Conservation (phyloP, 306 rosid species). For the Cajanus cajan region DNA sequence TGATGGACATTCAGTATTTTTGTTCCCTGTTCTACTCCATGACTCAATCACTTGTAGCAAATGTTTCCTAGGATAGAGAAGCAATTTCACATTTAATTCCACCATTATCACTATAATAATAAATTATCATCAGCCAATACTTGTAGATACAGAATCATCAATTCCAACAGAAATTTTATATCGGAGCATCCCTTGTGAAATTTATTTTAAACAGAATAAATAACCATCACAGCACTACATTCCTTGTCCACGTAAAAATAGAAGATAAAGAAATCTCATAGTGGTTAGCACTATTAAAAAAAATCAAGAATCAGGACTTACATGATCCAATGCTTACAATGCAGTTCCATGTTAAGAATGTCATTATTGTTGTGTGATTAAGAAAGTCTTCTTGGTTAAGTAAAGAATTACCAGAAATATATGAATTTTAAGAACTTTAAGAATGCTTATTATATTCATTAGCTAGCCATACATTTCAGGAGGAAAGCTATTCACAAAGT, state of each 20-base stretch:
- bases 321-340: background rate
- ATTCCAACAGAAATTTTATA: conserved; percentile 1
- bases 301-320: background rate
- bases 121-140: background rate
- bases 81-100: background rate
- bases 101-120: background rate
- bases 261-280: background rate
- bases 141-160: background rate
- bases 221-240: background rate
- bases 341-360: background rate
- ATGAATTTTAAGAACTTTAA: background rate
- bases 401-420: background rate
- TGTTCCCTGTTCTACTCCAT: conserved; percentile 7
- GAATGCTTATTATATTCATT: background rate
- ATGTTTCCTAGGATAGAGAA: conserved; percentile 45
- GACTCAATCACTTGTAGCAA: conserved; percentile 28
- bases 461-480: background rate
- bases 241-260: background rate
- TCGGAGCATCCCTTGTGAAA: background rate
- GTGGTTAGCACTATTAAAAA: background rate
- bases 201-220: conserved; percentile 33
- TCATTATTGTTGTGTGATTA: background rate
- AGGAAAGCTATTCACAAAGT: conserved; percentile 1
- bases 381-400: conserved; percentile 6
- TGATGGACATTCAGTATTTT: conserved; percentile 7